Evolutionary conservation across 345 rosid species (phyloP).

Genomic region (Euphorbia tirucalli): DNA sequence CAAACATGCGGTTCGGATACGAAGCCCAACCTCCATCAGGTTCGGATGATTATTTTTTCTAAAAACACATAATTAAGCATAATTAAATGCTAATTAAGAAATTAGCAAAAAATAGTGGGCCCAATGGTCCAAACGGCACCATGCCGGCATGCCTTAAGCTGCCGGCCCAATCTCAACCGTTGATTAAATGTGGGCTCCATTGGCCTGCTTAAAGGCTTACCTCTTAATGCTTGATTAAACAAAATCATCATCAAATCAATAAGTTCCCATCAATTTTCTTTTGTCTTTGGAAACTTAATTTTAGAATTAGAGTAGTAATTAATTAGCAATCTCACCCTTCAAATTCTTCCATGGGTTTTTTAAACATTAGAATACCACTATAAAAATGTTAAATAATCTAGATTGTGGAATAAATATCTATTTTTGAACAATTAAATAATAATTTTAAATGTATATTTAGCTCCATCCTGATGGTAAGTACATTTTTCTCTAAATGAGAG

Average conservation of each 20-base stretch:
- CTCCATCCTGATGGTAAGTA: no score
- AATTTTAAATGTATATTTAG: no score
- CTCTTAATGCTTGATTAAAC: neutral
- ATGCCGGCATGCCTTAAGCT: constrained; percentile 27
- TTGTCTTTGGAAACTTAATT: no score
- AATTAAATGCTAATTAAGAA: neutral
- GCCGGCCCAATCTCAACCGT: constrained; percentile 37
- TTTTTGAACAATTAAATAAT: no score
- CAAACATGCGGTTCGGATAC: constrained; percentile 53
- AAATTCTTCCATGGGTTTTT: no score
- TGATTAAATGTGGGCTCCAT: constrained; percentile 27
- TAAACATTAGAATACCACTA: no score
- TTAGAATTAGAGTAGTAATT: no score
- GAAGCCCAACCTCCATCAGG: constrained; percentile 27
- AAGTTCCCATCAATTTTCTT: neutral
- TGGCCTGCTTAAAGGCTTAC: constrained; percentile 22
- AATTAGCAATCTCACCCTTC: no score
- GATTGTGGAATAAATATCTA: no score
- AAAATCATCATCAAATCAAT: constrained; percentile 10
- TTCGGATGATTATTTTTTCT: constrained; percentile 7
- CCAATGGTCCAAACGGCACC: constrained; percentile 24
- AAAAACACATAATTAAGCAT: neutral
- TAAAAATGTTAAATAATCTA: no score
- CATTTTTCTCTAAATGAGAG: no score
- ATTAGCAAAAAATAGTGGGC: constrained; percentile 13